Evolutionary conservation across 768 basidiomycete species (phyloP), one percentile per base, ranked within the genome.

Genomic region (Collybia sordida): DNA sequence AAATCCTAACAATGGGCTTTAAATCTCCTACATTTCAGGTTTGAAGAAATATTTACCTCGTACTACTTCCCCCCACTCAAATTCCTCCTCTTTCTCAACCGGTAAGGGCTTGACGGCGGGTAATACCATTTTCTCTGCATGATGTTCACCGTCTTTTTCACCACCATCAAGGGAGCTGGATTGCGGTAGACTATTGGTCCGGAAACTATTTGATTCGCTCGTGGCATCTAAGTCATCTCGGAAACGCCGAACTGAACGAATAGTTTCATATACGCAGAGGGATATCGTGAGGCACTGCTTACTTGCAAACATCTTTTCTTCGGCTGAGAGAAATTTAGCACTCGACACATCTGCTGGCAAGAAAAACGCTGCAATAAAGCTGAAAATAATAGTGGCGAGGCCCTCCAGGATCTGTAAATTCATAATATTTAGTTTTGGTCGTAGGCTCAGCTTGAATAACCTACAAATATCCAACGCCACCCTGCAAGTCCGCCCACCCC

Each of bases 381-480:
- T 68, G 14, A 69, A 58, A 7, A 81, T 22, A 23, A 81, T 63
- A 0, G 83, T 83, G 4, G 76, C 79, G 23, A 85, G 68, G 4
- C 83, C 83, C 66, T 89, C 87, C 9, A 86, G 70, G 57, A 86
- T 83, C 72, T 74, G 49, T 46, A 50, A 12, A 42, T n/a, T n/a
- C 19, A 18, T 18, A 22, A 39, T n/a, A 28, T 15, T 28, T 21
- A 17, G 51, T 17, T 31, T 12, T 17, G 21, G 47, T 45, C 78
- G 31, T 31, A 31, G 11, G 31, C 31, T 31, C 31, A 3, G 31
- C 31, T 14, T 31, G 31, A 31, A 14, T 3, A 31, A 31, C 31
- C 65, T 59, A 86, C 82, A 58, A 84, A 88, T 19, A 85, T 85
- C 81, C 81, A 86, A 39, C 78, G 68, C 85, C 83, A 85, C 4